Evolutionary conservation across 495 filamentous ascomycete species (phyloP).

Genomic region (Penicillium robsamsonii): DNA sequence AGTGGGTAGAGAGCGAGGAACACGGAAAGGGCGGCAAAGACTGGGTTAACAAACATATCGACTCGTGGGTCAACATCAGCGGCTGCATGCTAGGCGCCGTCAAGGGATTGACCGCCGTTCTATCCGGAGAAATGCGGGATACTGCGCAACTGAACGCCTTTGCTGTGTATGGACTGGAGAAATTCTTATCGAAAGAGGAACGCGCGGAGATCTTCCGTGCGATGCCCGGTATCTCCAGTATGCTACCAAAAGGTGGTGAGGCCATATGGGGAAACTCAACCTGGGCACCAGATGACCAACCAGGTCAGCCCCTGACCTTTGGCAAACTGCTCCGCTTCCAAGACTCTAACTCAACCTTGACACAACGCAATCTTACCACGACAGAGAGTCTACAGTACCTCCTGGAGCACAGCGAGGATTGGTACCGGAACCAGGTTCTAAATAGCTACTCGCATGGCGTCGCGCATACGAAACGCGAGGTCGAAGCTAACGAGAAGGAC

Average conservation of each 20-base stretch:
- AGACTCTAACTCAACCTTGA: conserved; percentile 60
- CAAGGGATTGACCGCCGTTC: conserved; percentile 86
- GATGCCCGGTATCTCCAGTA: conserved; percentile 94
- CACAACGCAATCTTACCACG: conserved; percentile 74
- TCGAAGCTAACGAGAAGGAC: conserved; percentile 81
- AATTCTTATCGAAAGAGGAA: conserved; percentile 86
- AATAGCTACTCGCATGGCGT: conserved; percentile 84
- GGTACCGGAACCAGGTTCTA: conserved; percentile 74
- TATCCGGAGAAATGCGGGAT: conserved; percentile 97
- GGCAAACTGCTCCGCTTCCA: conserved; percentile 87
- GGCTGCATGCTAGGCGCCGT: conserved; percentile 96
- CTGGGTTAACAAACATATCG: conserved; percentile 90
- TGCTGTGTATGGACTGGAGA: conserved; percentile 94
- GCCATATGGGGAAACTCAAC: conserved; percentile 90
- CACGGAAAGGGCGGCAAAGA: conserved; percentile 77
- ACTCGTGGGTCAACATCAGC: conserved; percentile 96
- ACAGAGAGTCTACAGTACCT: conserved; percentile 75
- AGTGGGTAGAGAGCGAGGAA: conserved; percentile 84
- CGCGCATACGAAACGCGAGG: conserved; percentile 74
- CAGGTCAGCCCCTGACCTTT: conserved; percentile 66
- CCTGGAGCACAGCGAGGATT: conserved; percentile 70
- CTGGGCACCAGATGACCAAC: conserved; percentile 85
- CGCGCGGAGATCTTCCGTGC: conserved; percentile 91
- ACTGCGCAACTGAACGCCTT: conserved; percentile 97
- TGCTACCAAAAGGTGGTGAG: conserved; percentile 94